A percentile compares a stretch with the other conserved stretches of the same genome.
Evolutionary conservation across 441 rosid species (phyloP).

Genomic region (Pelargonium myrrhifolium): DNA sequence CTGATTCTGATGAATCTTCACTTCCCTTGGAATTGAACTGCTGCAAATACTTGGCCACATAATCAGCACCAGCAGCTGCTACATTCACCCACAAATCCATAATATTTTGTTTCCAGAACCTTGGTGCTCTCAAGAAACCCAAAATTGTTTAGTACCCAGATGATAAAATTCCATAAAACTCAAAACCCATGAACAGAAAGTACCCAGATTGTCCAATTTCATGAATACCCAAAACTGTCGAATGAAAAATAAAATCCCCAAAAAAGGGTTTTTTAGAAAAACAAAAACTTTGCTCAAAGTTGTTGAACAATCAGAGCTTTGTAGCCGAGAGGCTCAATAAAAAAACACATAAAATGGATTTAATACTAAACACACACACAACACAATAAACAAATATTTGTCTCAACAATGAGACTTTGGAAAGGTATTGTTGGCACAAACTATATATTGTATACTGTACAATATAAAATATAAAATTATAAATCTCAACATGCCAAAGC

Average conservation of each 20-base stretch:
- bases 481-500: no score
- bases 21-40: conserved; percentile 16
- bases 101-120: not conserved
- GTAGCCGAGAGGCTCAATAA: not conserved
- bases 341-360: not conserved
- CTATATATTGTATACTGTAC: not conserved
- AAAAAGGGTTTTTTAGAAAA: not conserved
- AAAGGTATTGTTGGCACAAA: not conserved
- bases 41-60: conserved; percentile 27
- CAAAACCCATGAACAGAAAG: not conserved
- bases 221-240: not conserved
- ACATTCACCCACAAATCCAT: conserved; percentile 46
- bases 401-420: not conserved
- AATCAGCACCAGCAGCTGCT: conserved; percentile 38
- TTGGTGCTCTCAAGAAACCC: not conserved
- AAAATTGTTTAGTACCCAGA: not conserved
- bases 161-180: not conserved
- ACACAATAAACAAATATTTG: not conserved
- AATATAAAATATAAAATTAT: no score
- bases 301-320: not conserved
- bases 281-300: not conserved
- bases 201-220: not conserved
- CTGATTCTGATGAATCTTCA: conserved; percentile 19
- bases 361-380: not conserved
- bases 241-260: not conserved